A percentile compares a stretch with the other conserved stretches of the same genome.
Conservation (phyloP, 345 rosid species). For the Rubroshorea leprosula region DNA sequence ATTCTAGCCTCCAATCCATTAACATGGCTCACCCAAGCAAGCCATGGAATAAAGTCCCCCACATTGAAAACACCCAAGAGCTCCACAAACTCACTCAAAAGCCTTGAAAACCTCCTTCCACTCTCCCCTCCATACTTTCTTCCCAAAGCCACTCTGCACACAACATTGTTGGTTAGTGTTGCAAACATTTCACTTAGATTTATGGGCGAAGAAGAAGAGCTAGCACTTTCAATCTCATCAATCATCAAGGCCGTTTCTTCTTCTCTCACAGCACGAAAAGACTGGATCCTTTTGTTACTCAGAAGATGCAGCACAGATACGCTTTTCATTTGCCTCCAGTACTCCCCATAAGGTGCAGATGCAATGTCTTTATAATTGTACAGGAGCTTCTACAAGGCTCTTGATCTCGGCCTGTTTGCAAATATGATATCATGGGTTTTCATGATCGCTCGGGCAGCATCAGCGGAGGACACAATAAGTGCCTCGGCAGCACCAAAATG, state of each 20-base stretch:
- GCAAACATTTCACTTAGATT: constrained; percentile 34
- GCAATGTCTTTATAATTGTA: constrained; percentile 34
- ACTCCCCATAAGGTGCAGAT: constrained; percentile 51
- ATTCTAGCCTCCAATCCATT: constrained; percentile 23
- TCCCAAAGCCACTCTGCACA: constrained; percentile 46
- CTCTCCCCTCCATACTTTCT: constrained; percentile 37
- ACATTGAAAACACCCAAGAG: constrained; percentile 32
- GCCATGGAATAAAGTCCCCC: constrained; percentile 53
- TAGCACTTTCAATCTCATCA: constrained; percentile 19
- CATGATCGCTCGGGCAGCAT: constrained; percentile 37
- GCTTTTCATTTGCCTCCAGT: constrained; percentile 65
- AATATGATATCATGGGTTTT: constrained; percentile 54
- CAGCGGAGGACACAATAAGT: constrained; percentile 49
- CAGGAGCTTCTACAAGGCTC: constrained; percentile 18
- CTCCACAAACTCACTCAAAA: constrained; percentile 20
- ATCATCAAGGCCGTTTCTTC: constrained; percentile 34
- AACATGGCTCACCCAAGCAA: constrained; percentile 35
- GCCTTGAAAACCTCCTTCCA: constrained; percentile 24
- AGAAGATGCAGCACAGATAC: constrained; percentile 41
- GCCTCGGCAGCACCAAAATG: constrained; percentile 41
- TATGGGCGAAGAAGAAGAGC: constrained; percentile 15
- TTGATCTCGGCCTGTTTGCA: constrained; percentile 35
- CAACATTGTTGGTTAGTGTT: constrained; percentile 30
- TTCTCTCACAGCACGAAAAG: constrained; percentile 32
- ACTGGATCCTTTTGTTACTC: constrained; percentile 41